A percentile compares a stretch with the other conserved stretches of the same genome.
phyloP scores from a whole-genome alignment of 352 stramenopile genomes.

The Phytophthora pini region DNA sequence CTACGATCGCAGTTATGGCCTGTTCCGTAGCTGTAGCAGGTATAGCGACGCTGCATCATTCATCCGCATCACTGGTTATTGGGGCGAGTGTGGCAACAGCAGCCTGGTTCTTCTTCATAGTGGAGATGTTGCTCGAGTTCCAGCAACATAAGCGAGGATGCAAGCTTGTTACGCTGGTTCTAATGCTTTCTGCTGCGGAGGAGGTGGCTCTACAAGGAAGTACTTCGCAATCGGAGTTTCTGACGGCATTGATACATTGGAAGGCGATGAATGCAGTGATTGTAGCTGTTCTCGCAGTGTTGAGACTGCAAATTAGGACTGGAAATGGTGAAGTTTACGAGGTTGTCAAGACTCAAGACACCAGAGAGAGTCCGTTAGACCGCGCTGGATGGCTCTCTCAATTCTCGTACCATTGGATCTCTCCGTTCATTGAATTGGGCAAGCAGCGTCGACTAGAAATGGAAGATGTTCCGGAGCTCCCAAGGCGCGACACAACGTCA shows the following conservation, averaged over 20 bases:
- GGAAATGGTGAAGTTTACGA: neutral
- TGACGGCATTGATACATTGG: constrained; percentile 19
- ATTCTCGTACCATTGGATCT: constrained; percentile 75
- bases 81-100: constrained; percentile 30
- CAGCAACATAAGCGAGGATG: constrained; percentile 20
- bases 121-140: constrained; percentile 30
- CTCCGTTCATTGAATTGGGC: constrained; percentile 65
- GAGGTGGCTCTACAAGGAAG: constrained; percentile 17
- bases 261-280: constrained; percentile 3
- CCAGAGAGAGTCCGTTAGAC: constrained; percentile 54
- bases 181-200: constrained; percentile 20
- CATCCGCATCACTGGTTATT: constrained; percentile 44
- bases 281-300: constrained; percentile 12
- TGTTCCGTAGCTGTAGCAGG: constrained; percentile 32
- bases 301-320: constrained; percentile 13
- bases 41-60: constrained; percentile 32
- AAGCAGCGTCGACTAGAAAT: constrained; percentile 63
- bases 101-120: constrained; percentile 48
- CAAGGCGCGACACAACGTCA: constrained; percentile 52
- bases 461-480: constrained; percentile 63
- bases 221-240: neutral
- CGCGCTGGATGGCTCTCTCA: constrained; percentile 58
- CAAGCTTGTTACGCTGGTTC: constrained; percentile 33
- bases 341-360: neutral
- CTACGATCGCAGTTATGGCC: constrained; percentile 26